A percentile compares a stretch with the other conserved stretches of the same genome.
phyloP scores from a whole-genome alignment of 306 rosid species.

The Neltuma alba region DNA sequence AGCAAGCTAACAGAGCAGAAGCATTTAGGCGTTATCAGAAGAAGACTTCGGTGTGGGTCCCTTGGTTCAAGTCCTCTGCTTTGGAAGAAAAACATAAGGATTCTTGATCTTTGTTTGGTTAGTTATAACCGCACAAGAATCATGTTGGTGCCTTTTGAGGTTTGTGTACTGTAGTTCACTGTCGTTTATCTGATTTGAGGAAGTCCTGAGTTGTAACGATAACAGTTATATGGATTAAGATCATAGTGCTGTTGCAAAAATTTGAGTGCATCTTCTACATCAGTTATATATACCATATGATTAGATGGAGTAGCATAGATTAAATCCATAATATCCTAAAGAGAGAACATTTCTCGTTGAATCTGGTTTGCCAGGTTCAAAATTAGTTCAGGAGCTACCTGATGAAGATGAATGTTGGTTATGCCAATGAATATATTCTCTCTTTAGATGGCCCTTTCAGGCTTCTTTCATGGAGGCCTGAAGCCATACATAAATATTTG shows the following conservation, averaged over 20 bases:
- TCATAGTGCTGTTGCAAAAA: constrained; percentile 36
- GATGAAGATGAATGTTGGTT: neutral
- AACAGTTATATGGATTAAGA: neutral
- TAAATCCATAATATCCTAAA: neutral
- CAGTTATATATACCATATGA: neutral
- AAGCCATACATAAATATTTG: neutral
- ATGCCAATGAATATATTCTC: neutral
- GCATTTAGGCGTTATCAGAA: constrained; percentile 75
- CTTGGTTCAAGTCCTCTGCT: constrained; percentile 71
- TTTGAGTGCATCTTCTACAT: neutral
- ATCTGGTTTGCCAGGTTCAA: constrained; percentile 1
- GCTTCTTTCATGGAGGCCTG: constrained; percentile 6
- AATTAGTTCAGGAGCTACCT: constrained; percentile 3
- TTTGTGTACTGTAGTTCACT: constrained; percentile 20
- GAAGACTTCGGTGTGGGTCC: constrained; percentile 84
- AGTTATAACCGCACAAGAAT: constrained; percentile 18
- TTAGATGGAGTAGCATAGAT: neutral
- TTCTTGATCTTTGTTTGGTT: constrained; percentile 35
- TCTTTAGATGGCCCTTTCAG: constrained; percentile 8
- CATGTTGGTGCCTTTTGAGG: constrained; percentile 16
- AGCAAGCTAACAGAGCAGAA: constrained; percentile 64
- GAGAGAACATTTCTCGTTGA: constrained; percentile 5
- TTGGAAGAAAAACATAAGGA: constrained; percentile 55
- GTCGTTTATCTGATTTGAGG: constrained; percentile 32
- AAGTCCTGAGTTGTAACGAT: constrained; percentile 30